Evolutionary conservation across 129 eudicot genomes (phyloP), one percentile per base, ranked within the genome.

Genomic region (Saposhnikovia divaricata): DNA sequence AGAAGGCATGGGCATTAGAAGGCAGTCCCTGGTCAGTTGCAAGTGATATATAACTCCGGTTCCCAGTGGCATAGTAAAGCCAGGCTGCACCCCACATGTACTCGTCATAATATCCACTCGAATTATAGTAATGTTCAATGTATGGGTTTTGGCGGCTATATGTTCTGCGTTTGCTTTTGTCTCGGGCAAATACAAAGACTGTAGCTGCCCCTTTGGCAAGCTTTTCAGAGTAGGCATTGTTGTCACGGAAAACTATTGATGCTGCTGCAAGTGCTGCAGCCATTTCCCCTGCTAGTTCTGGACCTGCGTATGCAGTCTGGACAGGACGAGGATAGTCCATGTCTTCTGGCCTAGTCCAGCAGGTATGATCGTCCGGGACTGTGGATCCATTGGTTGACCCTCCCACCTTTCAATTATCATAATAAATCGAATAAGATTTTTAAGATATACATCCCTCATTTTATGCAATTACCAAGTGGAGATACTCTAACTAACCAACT

Each of bases 251-350:
- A 11, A 96, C 95, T 37, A 96, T 85, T 75, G 99, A 96, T 5
- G 99, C 95, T 7, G 99, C 81, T 31, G 99, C 96, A 21, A 96
- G 28, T 70, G 99, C 99, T 4, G 99, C 99, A 12, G 97, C 90
- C 99, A 96, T 96, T 76, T 96, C 99, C 2, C 88, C 95, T 2
- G 87, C 99, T 11, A 96, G 91, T 75, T 96, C 98, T 0, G 99
- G 89, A 12, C 88, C 96, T n/a, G 87, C 45, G 23, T 44, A 37
- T 4, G 93, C 65, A 21, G 78, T 55, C 73, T 87, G 96, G 45
- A 77, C 77, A 14, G 79, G 85, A 6, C 99, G 87, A 18, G 85
- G 74, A 83, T 96, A 96, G 85, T 90, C 93, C 97, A 96, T 96
- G 85, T 90, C 88, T 85, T 96, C 99, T 47, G 98, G 96, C 77